Evolutionary conservation across 441 rosid genomes (phyloP), one percentile per base, ranked within the genome.

Genomic region (Biscutella laevigata): DNA sequence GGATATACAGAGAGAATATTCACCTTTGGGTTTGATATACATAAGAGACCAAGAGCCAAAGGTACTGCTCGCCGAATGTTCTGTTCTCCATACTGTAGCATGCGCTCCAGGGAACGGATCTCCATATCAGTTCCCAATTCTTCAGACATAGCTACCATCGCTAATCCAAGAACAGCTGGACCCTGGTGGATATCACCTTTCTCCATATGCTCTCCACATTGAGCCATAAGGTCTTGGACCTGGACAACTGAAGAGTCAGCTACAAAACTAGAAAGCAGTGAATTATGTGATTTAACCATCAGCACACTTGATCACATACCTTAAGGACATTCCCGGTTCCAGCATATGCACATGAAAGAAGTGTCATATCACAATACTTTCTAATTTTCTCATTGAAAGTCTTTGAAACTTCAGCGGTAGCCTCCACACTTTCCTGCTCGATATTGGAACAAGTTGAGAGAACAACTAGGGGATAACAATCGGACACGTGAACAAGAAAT

Each of bases 91-190:
- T 88, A 92, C 72, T 88, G 95, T 62, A 92, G 72, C 66, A 92
- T 83, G 58, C 84, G 95, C 75, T 92, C 97, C 52, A 92, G 61
- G n/a, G 95, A 84, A 44, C 95, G 90, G 56, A 92, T 84, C 52
- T 78, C 94, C 97, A 92, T 92, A 64, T 92, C 99, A 69, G 80
- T 74, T 59, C 97, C 95, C 74, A 88, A 63, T 65, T 92, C 99
- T 75, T 92, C 95, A 45, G 94, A 92, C 95, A 92, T 92, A 44
- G 97, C 94, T 12, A 92, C 89, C 95, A 92, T 78, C n/a, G 97
- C 95, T 64, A 92, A 78, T 63, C 97, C 99, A 64, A 92, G 89
- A 25, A 92, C 90, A 53, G 95, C 99, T 37, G 95, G 86, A 30
- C 95, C 99, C 70, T 92, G 97, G 73, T 86, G 84, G 44, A 75